These are phyloP conservation scores for Asterionellopsis glacialis DNA, from an alignment of 108 stramenopile species.

Conservation along the genomic window DNA sequence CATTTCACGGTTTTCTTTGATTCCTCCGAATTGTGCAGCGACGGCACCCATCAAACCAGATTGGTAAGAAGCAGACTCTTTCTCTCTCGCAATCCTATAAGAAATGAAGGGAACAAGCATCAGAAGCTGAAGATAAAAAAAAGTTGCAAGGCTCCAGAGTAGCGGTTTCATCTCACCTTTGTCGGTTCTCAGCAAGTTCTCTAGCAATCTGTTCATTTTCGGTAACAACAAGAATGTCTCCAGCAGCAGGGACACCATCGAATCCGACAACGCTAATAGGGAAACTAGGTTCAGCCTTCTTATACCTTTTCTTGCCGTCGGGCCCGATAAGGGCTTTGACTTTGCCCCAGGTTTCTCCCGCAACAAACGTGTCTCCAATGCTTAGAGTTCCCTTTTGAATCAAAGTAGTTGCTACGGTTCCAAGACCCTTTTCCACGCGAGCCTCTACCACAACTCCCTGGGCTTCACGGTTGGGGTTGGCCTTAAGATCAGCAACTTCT, in stretches of 20 bases:
- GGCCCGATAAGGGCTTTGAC: conserved; percentile 80
- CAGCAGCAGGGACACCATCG: conserved; percentile 84
- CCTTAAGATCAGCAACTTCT: conserved; percentile 90
- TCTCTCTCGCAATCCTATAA: conserved; percentile 68
- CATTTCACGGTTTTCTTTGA: conserved; percentile 80
- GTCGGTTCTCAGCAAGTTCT: conserved; percentile 66
- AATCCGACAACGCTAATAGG: conserved; percentile 86
- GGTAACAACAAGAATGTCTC: conserved; percentile 81
- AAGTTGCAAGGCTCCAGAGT: not conserved
- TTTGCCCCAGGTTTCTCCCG: conserved; percentile 86
- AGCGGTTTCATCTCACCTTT: conserved; percentile 38
- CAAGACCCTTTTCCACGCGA: conserved; percentile 85
- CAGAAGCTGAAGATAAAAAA: conserved; percentile 6
- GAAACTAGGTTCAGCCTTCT: conserved; percentile 88
- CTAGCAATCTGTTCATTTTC: conserved; percentile 79
- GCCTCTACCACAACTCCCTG: conserved; percentile 96
- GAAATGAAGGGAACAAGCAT: conserved; percentile 4
- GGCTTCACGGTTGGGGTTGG: conserved; percentile 82
- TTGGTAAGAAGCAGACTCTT: conserved; percentile 64
- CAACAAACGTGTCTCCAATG: conserved; percentile 91
- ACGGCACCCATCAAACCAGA: conserved; percentile 80
- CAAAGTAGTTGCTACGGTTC: conserved; percentile 91
- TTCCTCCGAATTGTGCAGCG: conserved; percentile 50
- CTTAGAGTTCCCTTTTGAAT: conserved; percentile 93
- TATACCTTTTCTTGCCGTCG: conserved; percentile 76